phyloP scores from a whole-genome alignment of 106 monocot species.

The Dioscorea zingiberensis region DNA sequence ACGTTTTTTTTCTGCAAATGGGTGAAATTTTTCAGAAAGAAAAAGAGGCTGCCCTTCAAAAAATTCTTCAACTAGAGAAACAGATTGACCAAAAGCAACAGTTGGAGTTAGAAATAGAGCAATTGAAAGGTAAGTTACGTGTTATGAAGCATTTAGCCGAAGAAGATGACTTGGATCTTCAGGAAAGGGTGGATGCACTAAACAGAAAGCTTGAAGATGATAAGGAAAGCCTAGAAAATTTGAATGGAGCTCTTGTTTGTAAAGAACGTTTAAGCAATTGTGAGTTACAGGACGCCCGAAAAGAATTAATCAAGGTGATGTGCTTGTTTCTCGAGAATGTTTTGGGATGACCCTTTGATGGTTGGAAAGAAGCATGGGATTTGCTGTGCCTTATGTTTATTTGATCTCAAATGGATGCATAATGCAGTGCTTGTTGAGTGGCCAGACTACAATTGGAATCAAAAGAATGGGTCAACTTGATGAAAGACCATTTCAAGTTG shows the following conservation, averaged over 20 bases:
- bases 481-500: constrained; percentile 39
- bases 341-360: background rate
- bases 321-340: background rate
- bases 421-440: constrained; percentile 42
- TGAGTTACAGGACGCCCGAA: constrained; percentile 64
- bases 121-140: constrained; percentile 60
- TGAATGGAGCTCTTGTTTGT: constrained; percentile 46
- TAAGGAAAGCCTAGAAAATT: constrained; percentile 32
- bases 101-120: constrained; percentile 71
- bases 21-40: constrained; percentile 44
- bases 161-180: constrained; percentile 55
- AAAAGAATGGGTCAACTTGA: constrained; percentile 83
- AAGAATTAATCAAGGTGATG: constrained; percentile 55
- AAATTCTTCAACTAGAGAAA: constrained; percentile 62
- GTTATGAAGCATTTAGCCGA: constrained; percentile 71
- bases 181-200: constrained; percentile 39
- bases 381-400: too few species aligned
- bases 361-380: background rate
- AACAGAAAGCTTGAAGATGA: constrained; percentile 41
- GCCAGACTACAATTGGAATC: constrained; percentile 52
- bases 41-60: constrained; percentile 58
- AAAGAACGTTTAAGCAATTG: constrained; percentile 73
- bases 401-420: background rate
- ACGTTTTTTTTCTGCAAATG: background rate
- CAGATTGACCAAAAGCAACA: constrained; percentile 63